Percentiles rank a stretch among this genome's conserved stretches.
These are phyloP conservation scores for Saksenaea vasiformis DNA, from an alignment of 371 early-diverging fungal genomes.

Conservation along the genomic window DNA sequence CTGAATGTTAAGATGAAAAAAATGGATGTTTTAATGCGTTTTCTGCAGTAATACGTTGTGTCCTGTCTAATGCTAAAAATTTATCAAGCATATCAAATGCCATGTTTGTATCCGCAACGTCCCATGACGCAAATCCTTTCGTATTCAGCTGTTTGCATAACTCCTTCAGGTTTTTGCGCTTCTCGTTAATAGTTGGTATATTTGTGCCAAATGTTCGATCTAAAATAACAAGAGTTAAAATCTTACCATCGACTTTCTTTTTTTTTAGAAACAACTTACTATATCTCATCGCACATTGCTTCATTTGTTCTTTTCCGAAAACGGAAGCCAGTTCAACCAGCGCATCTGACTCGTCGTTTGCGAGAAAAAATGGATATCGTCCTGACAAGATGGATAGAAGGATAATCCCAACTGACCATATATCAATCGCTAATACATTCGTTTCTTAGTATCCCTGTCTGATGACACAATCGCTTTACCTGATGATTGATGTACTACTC, in stretches of 20 bases:
- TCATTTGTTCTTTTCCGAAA: conserved; percentile 86
- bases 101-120: neutral
- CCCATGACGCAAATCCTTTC: conserved; percentile 17
- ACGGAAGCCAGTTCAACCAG: conserved; percentile 89
- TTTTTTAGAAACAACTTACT: conserved; percentile 46
- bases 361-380: conserved; percentile 94
- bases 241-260: neutral
- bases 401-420: conserved; percentile 97
- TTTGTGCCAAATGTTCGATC: conserved; percentile 66
- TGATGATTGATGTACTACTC: conserved; percentile 80
- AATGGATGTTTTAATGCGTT: conserved; percentile 27
- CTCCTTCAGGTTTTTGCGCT: conserved; percentile 38
- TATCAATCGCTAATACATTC: conserved; percentile 70
- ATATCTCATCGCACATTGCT: conserved; percentile 61
- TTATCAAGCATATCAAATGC: conserved; percentile 24
- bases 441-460: neutral
- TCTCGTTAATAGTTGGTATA: conserved; percentile 50
- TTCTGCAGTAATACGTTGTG: conserved; percentile 18
- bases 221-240: conserved; percentile 18
- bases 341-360: conserved; percentile 88
- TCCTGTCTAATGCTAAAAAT: conserved; percentile 16
- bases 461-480: conserved; percentile 39
- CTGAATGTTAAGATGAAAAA: conserved; percentile 3
- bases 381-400: conserved; percentile 81
- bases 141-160: conserved; percentile 34